Conservation (phyloP, 2,329 filamentous ascomycete species). For the Cercospora citrullina region DNA sequence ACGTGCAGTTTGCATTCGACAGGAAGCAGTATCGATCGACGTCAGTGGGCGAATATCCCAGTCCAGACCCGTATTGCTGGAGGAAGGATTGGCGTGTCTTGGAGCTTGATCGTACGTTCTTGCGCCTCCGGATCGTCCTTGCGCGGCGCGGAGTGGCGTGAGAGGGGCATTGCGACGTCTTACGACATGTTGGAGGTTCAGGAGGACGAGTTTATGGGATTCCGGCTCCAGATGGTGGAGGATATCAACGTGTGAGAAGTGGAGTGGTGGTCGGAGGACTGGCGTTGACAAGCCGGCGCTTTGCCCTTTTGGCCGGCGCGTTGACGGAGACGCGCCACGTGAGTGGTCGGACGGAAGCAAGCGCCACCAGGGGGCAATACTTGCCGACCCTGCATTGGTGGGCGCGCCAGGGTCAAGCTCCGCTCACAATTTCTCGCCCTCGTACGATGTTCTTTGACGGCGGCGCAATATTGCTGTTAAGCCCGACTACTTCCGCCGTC, state of each 20-base stretch:
- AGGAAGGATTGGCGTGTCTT: neutral
- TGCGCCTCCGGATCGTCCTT: neutral
- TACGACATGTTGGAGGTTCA: neutral
- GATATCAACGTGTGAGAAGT: slow-evolving; percentile 11
- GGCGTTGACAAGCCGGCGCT: neutral
- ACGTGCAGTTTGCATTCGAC: slow-evolving; percentile 1
- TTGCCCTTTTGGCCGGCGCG: neutral
- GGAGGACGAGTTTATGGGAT: neutral
- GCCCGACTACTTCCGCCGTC: slow-evolving; percentile 6
- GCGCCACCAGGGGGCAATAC: neutral
- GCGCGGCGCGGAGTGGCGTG: neutral
- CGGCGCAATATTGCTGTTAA: neutral
- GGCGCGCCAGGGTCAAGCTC: neutral
- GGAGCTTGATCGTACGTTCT: neutral
- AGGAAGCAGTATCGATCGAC: neutral
- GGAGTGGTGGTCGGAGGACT: slow-evolving; percentile 13
- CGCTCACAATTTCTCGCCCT: slow-evolving; percentile 11
- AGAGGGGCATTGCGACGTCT: neutral
- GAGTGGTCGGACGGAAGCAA: neutral
- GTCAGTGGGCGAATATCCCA: neutral
- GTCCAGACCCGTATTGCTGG: neutral
- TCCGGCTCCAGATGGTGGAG: neutral
- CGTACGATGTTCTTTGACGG: slow-evolving; percentile 10
- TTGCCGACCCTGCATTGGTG: neutral
- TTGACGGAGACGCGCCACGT: neutral